Conservation (phyloP, 441 rosid genomes). For the Euphorbia schlechtendalii region DNA sequence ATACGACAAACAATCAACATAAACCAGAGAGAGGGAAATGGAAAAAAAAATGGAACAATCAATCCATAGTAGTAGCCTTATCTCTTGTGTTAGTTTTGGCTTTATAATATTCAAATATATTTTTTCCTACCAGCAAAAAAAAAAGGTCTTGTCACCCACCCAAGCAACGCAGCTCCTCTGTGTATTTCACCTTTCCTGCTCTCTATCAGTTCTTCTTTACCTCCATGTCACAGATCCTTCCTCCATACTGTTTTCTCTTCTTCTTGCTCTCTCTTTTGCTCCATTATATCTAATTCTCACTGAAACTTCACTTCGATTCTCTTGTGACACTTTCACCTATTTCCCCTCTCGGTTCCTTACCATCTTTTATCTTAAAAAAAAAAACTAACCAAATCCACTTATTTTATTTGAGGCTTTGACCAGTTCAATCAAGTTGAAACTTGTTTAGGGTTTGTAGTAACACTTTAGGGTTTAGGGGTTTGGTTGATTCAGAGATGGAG, state of each 20-base stretch:
- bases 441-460: constrained; percentile 33
- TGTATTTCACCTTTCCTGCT: constrained; percentile 31
- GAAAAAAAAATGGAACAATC: neutral
- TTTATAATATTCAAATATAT: constrained; percentile 37
- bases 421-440: constrained; percentile 12
- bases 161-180: constrained; percentile 47
- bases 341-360: constrained; percentile 14
- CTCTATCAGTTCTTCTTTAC: constrained; percentile 9
- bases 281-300: constrained; percentile 24
- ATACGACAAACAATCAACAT: constrained; percentile 10
- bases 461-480: constrained; percentile 44
- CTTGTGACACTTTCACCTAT: constrained; percentile 6
- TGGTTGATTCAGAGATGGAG: constrained; percentile 42
- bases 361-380: constrained; percentile 29
- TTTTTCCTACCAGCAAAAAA: constrained; percentile 35
- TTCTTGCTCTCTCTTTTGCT: neutral
- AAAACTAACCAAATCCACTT: constrained; percentile 10
- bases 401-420: constrained; percentile 9
- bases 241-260: constrained; percentile 14
- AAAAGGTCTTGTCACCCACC: constrained; percentile 84
- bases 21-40: neutral
- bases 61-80: constrained; percentile 27
- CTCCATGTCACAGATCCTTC: constrained; percentile 3
- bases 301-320: constrained; percentile 52
- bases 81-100: constrained; percentile 35